Base-by-base conservation (phyloP, 1,284 basidiomycete genomes). In the Cutaneotrichosporon daszewskae region DNA sequence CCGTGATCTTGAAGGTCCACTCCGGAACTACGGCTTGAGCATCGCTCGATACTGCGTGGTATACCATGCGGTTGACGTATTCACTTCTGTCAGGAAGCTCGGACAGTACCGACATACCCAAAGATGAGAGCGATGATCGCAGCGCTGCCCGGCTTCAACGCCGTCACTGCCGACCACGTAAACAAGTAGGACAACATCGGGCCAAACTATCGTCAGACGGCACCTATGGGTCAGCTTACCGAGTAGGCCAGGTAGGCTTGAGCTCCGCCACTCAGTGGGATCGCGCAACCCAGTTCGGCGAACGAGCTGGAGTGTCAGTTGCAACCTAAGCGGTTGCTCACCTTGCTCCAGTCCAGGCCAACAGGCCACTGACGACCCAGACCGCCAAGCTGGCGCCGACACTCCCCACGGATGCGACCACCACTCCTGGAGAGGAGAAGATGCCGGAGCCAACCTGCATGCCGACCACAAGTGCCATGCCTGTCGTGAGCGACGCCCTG, bases 1-100 rank as follows among this genome's bases (percentile, higher is more conserved):
- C 94, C 20, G 87, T 88, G 47, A 91, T 70, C 55, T 94, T 95
- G 72, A 87, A 87, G n/a, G 85, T 81, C 90, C 89, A 95, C 52
- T 84, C 79, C 25, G 92, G 89, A 43, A 86, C 82, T 7, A 81
- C 79, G 24, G 53, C 81, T 77, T 62, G 77, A 45, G 50, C 51
- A 46, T 55, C 42, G 16, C 53, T 52, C 0, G 60, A 58, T 17
- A 66, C 47, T 3, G 59, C 53, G 40, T 77, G 74, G 37, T 70
- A 75, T 17, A 77, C 42, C 35, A 78, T 70, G 5, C 76, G 65
- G 32, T 74, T 94, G 45, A 95, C 68, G 64, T 98, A 98, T 73
- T 98, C 94, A 18, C 73, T 74, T 38, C n/a, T 14, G 16, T 40
- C 20, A 40, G 38, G 22, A 32, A 17, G n/a, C 2, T 23, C 19